Evolutionary conservation across 768 basidiomycete species (phyloP), one percentile per base, ranked within the genome.

Genomic region (Auricularia cornea): DNA sequence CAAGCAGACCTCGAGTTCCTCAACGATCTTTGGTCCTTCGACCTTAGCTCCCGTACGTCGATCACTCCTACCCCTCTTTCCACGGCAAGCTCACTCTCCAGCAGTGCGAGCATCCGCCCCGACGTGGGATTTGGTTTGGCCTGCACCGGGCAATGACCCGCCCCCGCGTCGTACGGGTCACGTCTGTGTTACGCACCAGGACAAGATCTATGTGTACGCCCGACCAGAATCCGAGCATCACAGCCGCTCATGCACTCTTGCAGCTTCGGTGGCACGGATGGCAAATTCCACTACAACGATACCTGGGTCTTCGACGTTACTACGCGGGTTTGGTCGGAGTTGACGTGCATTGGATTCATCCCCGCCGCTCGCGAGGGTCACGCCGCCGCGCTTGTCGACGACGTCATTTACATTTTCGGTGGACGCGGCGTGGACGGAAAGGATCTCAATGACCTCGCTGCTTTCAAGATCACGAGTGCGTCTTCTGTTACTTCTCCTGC

Each of bases 251-350:
- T 11, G 14, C 8, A n/a, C 64, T 56, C 51, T 59, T n/a, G n/a
- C 66, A 95, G 92, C 59, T 98, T 99, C 68, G 97, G 97, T 33
- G 97, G 97, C 57, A 99, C 97, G 14, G 97, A 99, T 71, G 95
- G 95, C n/a, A 86, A 89, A 72, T 98, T 90, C 75, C 97, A 98
- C 72, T 99, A 99, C 77, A 99, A 98, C 74, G 97, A 99, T 72
- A 98, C 94, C 6, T 99, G 97, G 97, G 81, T 87, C 2, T 98
- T 91, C 74, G 93, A 96, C 72, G 78, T 94, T 60, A 80, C 79
- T 41, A 89, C 92, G 0, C 81, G 83, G 61, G 83, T 75, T 54
- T 99, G 97, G 97, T 82, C 89, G 3, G 97, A 99, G 72, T 78
- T 99, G 41, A 85, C 89, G 23, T 98, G 95, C 75, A 98, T 97